Conservation (phyloP, 768 basidiomycete genomes). For the Rhodocollybia butyracea region DNA sequence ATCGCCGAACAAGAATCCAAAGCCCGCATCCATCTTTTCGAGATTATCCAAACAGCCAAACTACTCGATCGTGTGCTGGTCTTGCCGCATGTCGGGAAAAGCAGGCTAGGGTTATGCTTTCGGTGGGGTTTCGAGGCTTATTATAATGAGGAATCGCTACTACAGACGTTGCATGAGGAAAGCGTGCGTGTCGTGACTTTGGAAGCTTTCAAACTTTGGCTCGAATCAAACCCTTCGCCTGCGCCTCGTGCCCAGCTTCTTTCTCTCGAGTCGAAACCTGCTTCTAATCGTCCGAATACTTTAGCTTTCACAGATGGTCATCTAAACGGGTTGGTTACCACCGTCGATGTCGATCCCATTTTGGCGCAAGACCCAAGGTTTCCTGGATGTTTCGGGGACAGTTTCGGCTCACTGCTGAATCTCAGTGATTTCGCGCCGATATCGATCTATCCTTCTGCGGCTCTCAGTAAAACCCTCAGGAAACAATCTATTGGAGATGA, state of each 20-base stretch:
- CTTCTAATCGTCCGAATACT: constrained; percentile 15
- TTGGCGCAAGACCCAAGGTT: neutral
- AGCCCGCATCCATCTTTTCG: constrained; percentile 51
- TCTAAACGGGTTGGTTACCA: neutral
- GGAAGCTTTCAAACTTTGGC: neutral
- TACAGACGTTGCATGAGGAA: constrained; percentile 8
- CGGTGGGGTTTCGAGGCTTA: constrained; percentile 46
- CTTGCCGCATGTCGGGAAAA: constrained; percentile 57
- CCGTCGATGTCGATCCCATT: neutral
- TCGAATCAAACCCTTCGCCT: neutral
- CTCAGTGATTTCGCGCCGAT: neutral
- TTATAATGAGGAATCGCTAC: constrained; percentile 35
- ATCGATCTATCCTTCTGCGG: neutral
- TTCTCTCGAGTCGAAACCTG: constrained; percentile 24
- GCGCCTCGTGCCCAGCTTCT: constrained; percentile 29
- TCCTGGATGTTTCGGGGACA: constrained; percentile 4
- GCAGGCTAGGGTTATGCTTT: constrained; percentile 50
- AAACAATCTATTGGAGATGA: constrained; percentile 17
- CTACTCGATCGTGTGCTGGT: constrained; percentile 54
- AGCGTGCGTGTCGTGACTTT: neutral
- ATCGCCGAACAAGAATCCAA: constrained; percentile 60
- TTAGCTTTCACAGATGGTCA: constrained; percentile 11
- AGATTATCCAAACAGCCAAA: constrained; percentile 46
- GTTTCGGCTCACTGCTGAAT: neutral
- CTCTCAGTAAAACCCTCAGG: constrained; percentile 7